A percentile compares a stretch with the other conserved stretches of the same genome.
phyloP scores from a whole-genome alignment of 1,284 basidiomycete species.

The Heimioporus retisporus region DNA sequence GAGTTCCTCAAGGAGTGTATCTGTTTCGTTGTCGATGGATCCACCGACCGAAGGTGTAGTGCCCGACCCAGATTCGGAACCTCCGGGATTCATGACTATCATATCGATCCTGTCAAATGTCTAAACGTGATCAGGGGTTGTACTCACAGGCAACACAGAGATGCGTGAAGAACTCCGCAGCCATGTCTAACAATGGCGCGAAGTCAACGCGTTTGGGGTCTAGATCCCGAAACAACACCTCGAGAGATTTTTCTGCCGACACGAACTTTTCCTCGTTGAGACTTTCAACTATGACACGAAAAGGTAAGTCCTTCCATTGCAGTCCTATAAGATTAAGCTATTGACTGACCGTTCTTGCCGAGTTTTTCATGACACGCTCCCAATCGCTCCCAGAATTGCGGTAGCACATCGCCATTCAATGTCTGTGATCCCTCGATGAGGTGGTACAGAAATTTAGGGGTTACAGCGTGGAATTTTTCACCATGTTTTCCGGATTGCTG shows the following conservation, averaged over 20 bases:
- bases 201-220: constrained; percentile 5
- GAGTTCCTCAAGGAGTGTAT: constrained; percentile 9
- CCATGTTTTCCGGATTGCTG: not conserved
- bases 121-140: not conserved
- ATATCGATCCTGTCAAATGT: not conserved
- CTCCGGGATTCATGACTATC: constrained; percentile 12
- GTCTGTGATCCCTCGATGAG: constrained; percentile 14
- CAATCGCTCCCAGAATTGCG: constrained; percentile 11
- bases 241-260: not conserved
- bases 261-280: not conserved
- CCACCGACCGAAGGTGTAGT: constrained; percentile 6
- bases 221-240: constrained; percentile 11
- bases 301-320: not conserved
- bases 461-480: not conserved
- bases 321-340: not conserved
- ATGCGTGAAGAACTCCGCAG: constrained; percentile 12
- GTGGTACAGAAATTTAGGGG: constrained; percentile 6
- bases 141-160: constrained; percentile 18
- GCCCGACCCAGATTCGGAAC: constrained; percentile 1
- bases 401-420: constrained; percentile 6
- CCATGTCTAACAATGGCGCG: constrained; percentile 4
- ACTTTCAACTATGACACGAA: constrained; percentile 2
- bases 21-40: not conserved
- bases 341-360: constrained; percentile 5
- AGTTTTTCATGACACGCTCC: constrained; percentile 6